phyloP scores from a whole-genome alignment of 371 early-diverging fungal species.

The Syncephalastrum contaminatum region DNA sequence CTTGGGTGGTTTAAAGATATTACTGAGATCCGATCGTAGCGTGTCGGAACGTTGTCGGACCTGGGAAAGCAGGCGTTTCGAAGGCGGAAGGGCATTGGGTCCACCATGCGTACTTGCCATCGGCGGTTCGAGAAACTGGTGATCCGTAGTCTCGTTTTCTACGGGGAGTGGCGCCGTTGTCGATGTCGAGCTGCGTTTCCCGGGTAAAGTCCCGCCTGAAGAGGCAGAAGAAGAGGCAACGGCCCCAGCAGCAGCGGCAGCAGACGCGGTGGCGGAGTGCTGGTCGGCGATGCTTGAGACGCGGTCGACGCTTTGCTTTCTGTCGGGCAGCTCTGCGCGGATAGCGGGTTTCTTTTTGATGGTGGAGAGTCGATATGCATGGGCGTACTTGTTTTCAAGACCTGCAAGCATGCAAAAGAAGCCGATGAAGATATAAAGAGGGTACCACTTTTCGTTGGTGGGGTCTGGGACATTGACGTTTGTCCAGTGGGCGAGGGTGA shows the following conservation, averaged over 20 bases:
- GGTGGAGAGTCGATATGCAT: conserved; percentile 26
- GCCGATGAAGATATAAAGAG: conserved; percentile 30
- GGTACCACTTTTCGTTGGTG: conserved; percentile 36
- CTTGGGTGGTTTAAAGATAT: conserved; percentile 24
- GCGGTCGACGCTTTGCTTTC: neutral
- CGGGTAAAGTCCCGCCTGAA: neutral
- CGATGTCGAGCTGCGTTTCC: conserved; percentile 1
- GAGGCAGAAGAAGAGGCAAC: neutral
- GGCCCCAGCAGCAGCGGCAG: neutral
- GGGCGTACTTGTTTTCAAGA: conserved; percentile 26
- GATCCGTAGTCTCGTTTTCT: too few relatives aligned
- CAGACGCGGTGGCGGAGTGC: too few relatives aligned
- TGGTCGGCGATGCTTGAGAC: too few relatives aligned
- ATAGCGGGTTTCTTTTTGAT: conserved; percentile 25
- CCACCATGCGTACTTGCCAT: too few relatives aligned
- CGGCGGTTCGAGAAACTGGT: too few relatives aligned
- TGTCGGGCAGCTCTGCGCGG: conserved; percentile 2
- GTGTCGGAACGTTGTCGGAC: conserved; percentile 45
- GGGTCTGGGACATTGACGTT: conserved; percentile 50
- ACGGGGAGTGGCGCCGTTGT: neutral
- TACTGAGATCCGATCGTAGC: conserved; percentile 37
- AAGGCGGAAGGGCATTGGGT: too few relatives aligned
- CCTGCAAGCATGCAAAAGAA: conserved; percentile 29
- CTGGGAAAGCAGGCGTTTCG: conserved; percentile 18
- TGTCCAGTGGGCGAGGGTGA: conserved; percentile 55